These are phyloP conservation scores for Cystobasidium onofrii DNA, from an alignment of 768 basidiomycete genomes.

Conservation along the genomic window DNA sequence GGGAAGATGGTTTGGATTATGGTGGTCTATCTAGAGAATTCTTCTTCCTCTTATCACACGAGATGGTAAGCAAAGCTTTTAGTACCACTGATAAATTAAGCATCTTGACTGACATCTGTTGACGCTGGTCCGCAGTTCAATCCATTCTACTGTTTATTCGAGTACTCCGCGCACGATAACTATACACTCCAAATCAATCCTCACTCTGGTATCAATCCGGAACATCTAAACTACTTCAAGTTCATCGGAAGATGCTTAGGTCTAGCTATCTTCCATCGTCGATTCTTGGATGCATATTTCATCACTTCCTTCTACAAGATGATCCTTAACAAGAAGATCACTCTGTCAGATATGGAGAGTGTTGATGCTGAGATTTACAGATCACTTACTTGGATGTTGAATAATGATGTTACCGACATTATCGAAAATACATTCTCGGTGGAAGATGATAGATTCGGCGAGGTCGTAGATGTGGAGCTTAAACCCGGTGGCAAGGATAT, in stretches of 20 bases:
- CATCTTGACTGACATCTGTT: neutral
- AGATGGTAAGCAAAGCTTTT: constrained; percentile 69
- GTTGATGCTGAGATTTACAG: constrained; percentile 92
- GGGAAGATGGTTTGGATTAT: constrained; percentile 97
- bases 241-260: constrained; percentile 95
- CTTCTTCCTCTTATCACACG: constrained; percentile 98
- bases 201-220: constrained; percentile 85
- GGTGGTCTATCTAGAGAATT: constrained; percentile 98
- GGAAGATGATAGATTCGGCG: constrained; percentile 94
- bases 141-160: constrained; percentile 98
- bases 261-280: constrained; percentile 95
- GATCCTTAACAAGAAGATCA: constrained; percentile 97
- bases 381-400: constrained; percentile 99
- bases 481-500: constrained; percentile 78
- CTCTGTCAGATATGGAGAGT: constrained; percentile 83
- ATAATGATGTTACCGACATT: constrained; percentile 95
- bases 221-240: constrained; percentile 99
- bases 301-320: constrained; percentile 99
- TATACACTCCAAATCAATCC: constrained; percentile 99
- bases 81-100: no score
- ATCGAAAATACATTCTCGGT: constrained; percentile 98
- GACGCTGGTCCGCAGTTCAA: constrained; percentile 44
- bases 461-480: constrained; percentile 92
- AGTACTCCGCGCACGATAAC: constrained; percentile 99
- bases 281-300: constrained; percentile 98